These are phyloP conservation scores for Striga hermonthica DNA, from an alignment of 305 asterid species.

Conservation along the genomic window DNA sequence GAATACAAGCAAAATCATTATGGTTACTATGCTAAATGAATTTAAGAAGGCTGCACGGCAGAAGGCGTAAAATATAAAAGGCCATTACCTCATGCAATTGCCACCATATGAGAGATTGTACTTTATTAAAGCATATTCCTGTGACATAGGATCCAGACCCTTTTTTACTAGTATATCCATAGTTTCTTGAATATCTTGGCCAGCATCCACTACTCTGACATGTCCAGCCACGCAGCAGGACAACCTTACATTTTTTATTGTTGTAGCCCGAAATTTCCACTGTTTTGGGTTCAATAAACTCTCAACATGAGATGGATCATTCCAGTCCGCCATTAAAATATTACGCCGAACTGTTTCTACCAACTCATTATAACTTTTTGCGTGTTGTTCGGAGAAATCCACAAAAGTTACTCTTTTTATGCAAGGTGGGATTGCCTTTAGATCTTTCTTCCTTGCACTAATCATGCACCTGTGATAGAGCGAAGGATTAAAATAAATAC, in stretches of 20 bases:
- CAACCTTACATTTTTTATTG: constrained; percentile 80
- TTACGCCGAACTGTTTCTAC: constrained; percentile 90
- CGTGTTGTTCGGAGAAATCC: constrained; percentile 79
- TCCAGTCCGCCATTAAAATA: constrained; percentile 97
- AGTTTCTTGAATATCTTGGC: constrained; percentile 95
- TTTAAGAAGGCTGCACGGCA: background rate
- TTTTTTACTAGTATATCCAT: constrained; percentile 74
- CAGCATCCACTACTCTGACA: constrained; percentile 79
- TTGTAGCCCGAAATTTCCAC: constrained; percentile 86
- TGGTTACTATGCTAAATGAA: constrained; percentile 29
- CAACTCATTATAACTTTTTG: constrained; percentile 86
- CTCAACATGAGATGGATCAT: constrained; percentile 96
- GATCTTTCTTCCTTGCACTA: constrained; percentile 84
- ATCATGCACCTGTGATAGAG: constrained; percentile 67
- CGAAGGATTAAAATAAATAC: too few species aligned
- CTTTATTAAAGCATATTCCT: constrained; percentile 64
- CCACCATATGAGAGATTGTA: constrained; percentile 65
- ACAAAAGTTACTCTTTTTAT: constrained; percentile 65
- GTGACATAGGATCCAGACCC: constrained; percentile 64
- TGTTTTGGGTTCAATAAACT: constrained; percentile 89
- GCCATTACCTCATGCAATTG: constrained; percentile 69
- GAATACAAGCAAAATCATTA: constrained; percentile 31
- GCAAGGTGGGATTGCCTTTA: constrained; percentile 92
- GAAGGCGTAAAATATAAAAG: constrained; percentile 26
- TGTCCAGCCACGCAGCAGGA: constrained; percentile 99